Base-by-base conservation (phyloP, 306 rosid species). In the Cucurbita moschata region DNA sequence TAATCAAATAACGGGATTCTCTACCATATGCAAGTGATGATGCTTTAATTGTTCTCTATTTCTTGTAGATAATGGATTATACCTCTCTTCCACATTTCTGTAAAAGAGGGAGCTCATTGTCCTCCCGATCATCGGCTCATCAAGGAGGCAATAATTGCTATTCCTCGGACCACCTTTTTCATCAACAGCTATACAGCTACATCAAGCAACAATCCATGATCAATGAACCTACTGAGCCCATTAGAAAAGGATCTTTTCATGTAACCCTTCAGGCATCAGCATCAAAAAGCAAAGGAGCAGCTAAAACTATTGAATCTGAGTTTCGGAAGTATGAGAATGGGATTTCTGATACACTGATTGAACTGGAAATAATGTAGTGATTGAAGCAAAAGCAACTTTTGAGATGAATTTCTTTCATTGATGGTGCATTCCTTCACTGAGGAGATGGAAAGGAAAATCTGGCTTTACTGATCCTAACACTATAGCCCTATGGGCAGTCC, bases 81-180 rank as follows among this genome's bases (percentile, higher is more conserved):
- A 62, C 78, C 35, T 86, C 94, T 69, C 94, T 94, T 51, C 98
- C 98, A 39, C 96, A 89, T 81, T 93, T 90, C 88, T 90, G 97
- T 82, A 81, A 74, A 84, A 79, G 37, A 64, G 98, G 86, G 78
- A 91, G 95, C 67, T 87, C 97, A 38, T 87, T 93, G 75, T 85
- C 97, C 58, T 94, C 98, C 50, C 83, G 66, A 43, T 80, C 76
- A 78, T 79, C 87, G 23, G 81, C 83, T 43, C 84, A 73, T 18
- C 72, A 78, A 63, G 90, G 90, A 71, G 60, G 59, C 51, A 85
- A 82, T 56, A 86, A 77, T 85, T 91, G 90, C 84, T 94, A 76
- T 83, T 87, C 98, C 75, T 61, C 84, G 80, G 97, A 88, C 76
- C 97, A 94, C 70, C 85, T 85, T 38, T 90, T 94, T 81, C 98